Evolutionary conservation across 371 early-diverging fungal genomes (phyloP).

Genomic region (Haplosporangium sp.): DNA sequence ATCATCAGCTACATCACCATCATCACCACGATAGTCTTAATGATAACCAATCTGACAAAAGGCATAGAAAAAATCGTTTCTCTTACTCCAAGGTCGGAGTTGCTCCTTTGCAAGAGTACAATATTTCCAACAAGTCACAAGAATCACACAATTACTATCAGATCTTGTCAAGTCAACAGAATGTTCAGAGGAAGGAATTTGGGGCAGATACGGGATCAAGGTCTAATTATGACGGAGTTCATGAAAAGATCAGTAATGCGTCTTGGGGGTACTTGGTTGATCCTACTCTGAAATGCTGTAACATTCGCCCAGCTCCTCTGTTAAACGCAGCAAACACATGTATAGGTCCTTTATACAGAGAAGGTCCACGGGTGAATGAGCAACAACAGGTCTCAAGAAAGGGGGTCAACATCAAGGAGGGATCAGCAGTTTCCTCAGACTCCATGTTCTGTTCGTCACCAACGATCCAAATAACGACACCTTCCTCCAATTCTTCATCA

Average conservation of each 20-base stretch:
- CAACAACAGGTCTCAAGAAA: background rate
- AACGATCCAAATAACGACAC: background rate
- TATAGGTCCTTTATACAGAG: background rate
- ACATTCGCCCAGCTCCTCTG: background rate
- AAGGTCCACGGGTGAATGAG: background rate
- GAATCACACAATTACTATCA: conserved; percentile 1
- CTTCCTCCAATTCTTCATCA: background rate
- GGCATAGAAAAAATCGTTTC: conserved; percentile 29
- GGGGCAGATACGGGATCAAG: background rate
- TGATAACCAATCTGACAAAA: background rate
- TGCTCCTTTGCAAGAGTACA: background rate
- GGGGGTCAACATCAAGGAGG: background rate
- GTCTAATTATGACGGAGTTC: background rate
- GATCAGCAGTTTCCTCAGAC: background rate
- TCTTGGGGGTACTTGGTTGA: conserved; percentile 23
- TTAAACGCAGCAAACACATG: background rate
- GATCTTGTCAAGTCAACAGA: background rate
- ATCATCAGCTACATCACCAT: conserved; percentile 14
- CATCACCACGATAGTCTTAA: background rate
- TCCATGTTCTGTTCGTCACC: background rate
- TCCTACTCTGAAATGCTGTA: conserved; percentile 23
- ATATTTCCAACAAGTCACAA: background rate
- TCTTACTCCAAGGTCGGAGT: conserved; percentile 30
- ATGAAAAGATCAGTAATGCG: conserved; percentile 7
- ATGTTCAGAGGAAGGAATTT: background rate